These are phyloP conservation scores for Rossbeevera mucosa DNA, from an alignment of 768 basidiomycete genomes.

Conservation along the genomic window DNA sequence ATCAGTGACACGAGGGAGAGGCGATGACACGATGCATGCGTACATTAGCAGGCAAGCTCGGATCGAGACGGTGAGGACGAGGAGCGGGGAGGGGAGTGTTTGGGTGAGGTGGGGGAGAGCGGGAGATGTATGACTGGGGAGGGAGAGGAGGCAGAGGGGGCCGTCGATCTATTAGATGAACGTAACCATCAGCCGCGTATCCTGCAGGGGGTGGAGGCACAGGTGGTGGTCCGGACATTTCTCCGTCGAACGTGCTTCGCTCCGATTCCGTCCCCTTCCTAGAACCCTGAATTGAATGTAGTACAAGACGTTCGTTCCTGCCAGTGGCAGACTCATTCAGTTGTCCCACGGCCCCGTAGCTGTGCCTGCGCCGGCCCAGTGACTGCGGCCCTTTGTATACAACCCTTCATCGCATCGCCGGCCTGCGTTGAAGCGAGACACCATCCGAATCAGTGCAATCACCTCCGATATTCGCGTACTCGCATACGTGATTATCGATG, in stretches of 20 bases:
- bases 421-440: background rate
- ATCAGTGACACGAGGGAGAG: conserved; percentile 10
- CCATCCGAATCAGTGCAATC: background rate
- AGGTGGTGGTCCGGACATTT: conserved; percentile 27
- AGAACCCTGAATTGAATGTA: background rate
- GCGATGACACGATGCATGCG: conserved; percentile 21
- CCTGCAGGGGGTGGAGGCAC: conserved; percentile 24
- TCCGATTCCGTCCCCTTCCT: background rate
- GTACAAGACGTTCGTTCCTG: background rate
- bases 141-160: conserved; percentile 52
- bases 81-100: conserved; percentile 60
- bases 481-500: background rate
- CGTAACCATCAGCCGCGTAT: conserved; percentile 8
- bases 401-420: background rate
- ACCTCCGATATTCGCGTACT: background rate
- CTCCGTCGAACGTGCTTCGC: background rate
- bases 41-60: conserved; percentile 59
- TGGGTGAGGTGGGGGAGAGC: conserved; percentile 31
- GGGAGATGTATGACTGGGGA: conserved; percentile 30
- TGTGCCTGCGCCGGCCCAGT: background rate
- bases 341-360: background rate
- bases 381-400: background rate
- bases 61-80: conserved; percentile 58
- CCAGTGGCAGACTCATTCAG: background rate
- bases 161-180: conserved; percentile 24